Evolutionary conservation across 805 yeast genomes (phyloP).

Genomic region (Candida corydali): DNA sequence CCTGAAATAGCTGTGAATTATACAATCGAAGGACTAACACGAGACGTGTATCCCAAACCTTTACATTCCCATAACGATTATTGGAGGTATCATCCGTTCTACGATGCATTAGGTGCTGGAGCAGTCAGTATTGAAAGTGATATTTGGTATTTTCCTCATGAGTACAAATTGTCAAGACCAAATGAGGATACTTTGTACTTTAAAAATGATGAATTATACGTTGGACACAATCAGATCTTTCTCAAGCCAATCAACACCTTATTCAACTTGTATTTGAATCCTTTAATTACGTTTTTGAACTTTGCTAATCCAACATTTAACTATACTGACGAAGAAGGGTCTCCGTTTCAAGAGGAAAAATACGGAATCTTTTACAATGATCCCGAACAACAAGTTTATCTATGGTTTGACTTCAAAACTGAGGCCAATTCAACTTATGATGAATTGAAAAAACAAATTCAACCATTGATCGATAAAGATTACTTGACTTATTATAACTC

Average conservation of each 20-base stretch:
- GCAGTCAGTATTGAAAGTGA: constrained; percentile 64
- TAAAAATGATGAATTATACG: constrained; percentile 40
- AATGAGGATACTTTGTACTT: constrained; percentile 16
- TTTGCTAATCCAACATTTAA: constrained; percentile 38
- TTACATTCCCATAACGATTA: constrained; percentile 72
- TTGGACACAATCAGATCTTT: constrained; percentile 56
- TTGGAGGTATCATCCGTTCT: constrained; percentile 55
- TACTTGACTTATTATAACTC: constrained; percentile 50
- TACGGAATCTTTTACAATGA: constrained; percentile 38
- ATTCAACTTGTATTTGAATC: constrained; percentile 48
- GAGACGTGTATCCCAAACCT: constrained; percentile 37
- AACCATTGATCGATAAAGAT: constrained; percentile 42
- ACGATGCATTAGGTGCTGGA: constrained; percentile 56
- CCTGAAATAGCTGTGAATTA: constrained; percentile 18
- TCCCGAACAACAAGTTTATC: constrained; percentile 48
- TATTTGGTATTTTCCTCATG: constrained; percentile 46
- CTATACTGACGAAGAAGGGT: background rate
- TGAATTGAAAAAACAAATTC: constrained; percentile 40
- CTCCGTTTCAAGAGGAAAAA: constrained; percentile 16
- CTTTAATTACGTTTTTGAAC: constrained; percentile 45
- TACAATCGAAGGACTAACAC: constrained; percentile 24
- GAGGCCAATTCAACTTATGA: constrained; percentile 48
- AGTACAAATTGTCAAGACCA: constrained; percentile 22
- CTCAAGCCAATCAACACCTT: constrained; percentile 46
- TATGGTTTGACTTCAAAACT: constrained; percentile 63